Evolutionary conservation across 371 early-diverging fungal species (phyloP).

Genomic region (Mucor ambiguus): DNA sequence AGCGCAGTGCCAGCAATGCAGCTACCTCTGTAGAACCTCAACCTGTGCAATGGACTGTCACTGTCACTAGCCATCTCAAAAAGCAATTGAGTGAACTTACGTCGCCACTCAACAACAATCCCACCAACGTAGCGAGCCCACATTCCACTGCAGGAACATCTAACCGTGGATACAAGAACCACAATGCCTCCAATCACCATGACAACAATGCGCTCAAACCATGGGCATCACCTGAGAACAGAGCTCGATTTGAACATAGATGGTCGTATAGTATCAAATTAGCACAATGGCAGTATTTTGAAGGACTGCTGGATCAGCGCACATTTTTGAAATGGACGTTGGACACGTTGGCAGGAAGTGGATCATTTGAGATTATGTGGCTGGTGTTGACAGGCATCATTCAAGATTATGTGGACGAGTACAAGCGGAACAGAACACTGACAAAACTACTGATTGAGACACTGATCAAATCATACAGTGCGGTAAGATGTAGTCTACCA

Average conservation of each 20-base stretch:
- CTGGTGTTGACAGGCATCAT: conserved; percentile 64
- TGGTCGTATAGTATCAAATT: conserved; percentile 69
- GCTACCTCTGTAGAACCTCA: conserved; percentile 26
- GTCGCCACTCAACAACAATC: conserved; percentile 22
- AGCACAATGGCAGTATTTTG: conserved; percentile 72
- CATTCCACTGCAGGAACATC: conserved; percentile 24
- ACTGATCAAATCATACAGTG: conserved; percentile 55
- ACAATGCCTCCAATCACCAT: conserved; percentile 29
- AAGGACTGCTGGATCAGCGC: conserved; percentile 75
- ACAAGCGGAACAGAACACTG: conserved; percentile 66
- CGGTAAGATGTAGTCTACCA: conserved; percentile 40
- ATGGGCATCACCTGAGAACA: conserved; percentile 54
- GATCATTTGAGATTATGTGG: conserved; percentile 65
- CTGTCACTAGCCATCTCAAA: conserved; percentile 39
- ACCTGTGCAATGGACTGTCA: conserved; percentile 38
- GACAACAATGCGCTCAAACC: conserved; percentile 47
- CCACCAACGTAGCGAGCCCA: conserved; percentile 25
- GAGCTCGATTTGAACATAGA: conserved; percentile 56
- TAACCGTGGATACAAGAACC: conserved; percentile 26
- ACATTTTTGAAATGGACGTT: conserved; percentile 65
- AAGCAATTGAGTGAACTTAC: conserved; percentile 53
- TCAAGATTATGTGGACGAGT: conserved; percentile 68
- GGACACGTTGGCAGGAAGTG: conserved; percentile 50
- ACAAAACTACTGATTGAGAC: conserved; percentile 69
- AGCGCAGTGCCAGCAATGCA: conserved; percentile 44